A percentile compares a stretch with the other conserved stretches of the same genome.
phyloP scores from a whole-genome alignment of 495 filamentous ascomycete genomes.

The Talaromyces nanjingensis region DNA sequence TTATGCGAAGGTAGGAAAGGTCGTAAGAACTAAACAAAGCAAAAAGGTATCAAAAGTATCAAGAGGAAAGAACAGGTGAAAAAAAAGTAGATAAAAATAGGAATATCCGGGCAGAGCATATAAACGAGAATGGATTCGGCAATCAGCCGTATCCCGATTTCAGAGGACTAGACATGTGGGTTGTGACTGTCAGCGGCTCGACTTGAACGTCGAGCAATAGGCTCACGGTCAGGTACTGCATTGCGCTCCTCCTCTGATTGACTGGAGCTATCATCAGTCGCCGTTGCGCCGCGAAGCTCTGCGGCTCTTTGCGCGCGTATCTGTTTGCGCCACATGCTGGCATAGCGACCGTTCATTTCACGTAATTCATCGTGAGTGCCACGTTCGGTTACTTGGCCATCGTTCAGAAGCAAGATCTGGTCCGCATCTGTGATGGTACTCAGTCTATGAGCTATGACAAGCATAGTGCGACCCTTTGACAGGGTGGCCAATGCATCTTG shows the following conservation, averaged over 20 bases:
- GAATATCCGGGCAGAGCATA: neutral
- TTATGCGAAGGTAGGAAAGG: neutral
- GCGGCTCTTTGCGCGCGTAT: slow-evolving; percentile 80
- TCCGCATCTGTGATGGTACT: slow-evolving; percentile 93
- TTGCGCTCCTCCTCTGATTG: slow-evolving; percentile 46
- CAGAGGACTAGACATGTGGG: neutral
- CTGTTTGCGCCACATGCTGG: slow-evolving; percentile 94
- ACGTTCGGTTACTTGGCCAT: slow-evolving; percentile 73
- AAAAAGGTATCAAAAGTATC: slow-evolving; percentile 5
- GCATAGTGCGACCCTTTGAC: slow-evolving; percentile 75
- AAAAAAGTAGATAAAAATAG: neutral
- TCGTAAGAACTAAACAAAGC: slow-evolving; percentile 1
- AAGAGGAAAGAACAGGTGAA: neutral
- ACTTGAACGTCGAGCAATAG: slow-evolving; percentile 13
- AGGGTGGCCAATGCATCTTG: slow-evolving; percentile 77
- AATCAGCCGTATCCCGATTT: neutral
- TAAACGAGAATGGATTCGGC: neutral
- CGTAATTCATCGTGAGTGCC: slow-evolving; percentile 86
- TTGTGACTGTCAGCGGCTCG: slow-evolving; percentile 15
- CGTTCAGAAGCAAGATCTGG: slow-evolving; percentile 87
- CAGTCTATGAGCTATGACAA: slow-evolving; percentile 80
- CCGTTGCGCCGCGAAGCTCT: slow-evolving; percentile 31
- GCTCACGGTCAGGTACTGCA: slow-evolving; percentile 17
- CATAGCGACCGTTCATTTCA: slow-evolving; percentile 68
- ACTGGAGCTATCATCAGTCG: slow-evolving; percentile 44